These are phyloP conservation scores for Hypoxylon trugodes DNA, from an alignment of 495 filamentous ascomycete genomes.

Conservation along the genomic window DNA sequence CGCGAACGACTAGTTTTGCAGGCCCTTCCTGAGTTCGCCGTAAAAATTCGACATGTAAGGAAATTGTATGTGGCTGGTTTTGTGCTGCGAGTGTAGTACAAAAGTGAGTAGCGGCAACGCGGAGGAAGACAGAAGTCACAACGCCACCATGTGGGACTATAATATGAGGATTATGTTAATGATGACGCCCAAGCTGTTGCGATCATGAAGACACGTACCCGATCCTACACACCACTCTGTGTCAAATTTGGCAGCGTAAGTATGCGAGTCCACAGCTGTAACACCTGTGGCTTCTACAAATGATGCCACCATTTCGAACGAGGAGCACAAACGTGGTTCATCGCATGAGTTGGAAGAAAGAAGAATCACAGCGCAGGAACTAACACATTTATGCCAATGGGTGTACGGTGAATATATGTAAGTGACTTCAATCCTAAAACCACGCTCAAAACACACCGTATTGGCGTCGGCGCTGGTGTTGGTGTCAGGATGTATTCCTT, in stretches of 20 bases:
- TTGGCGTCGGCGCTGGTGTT: too few relatives aligned
- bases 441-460: too few relatives aligned
- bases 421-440: too few relatives aligned
- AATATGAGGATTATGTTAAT: slow-evolving; percentile 1
- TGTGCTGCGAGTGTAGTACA: slow-evolving; percentile 65
- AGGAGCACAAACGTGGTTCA: background rate
- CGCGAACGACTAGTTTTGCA: slow-evolving; percentile 66
- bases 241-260: slow-evolving; percentile 65
- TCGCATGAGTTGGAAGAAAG: background rate
- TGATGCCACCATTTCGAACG: slow-evolving; percentile 39
- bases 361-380: too few relatives aligned
- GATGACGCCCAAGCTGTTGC: background rate
- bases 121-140: slow-evolving; percentile 69
- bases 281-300: slow-evolving; percentile 70
- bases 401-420: too few relatives aligned
- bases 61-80: slow-evolving; percentile 69
- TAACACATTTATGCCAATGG: too few relatives aligned
- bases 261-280: slow-evolving; percentile 61
- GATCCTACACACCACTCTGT: slow-evolving; percentile 80
- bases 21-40: slow-evolving; percentile 71
- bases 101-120: slow-evolving; percentile 69
- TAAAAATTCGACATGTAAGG: slow-evolving; percentile 75
- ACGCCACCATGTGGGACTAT: slow-evolving; percentile 83
- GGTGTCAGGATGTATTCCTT: too few relatives aligned
- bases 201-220: slow-evolving; percentile 50